phyloP scores from a whole-genome alignment of 23 red algal species.

The Gracilaria domingensis region DNA sequence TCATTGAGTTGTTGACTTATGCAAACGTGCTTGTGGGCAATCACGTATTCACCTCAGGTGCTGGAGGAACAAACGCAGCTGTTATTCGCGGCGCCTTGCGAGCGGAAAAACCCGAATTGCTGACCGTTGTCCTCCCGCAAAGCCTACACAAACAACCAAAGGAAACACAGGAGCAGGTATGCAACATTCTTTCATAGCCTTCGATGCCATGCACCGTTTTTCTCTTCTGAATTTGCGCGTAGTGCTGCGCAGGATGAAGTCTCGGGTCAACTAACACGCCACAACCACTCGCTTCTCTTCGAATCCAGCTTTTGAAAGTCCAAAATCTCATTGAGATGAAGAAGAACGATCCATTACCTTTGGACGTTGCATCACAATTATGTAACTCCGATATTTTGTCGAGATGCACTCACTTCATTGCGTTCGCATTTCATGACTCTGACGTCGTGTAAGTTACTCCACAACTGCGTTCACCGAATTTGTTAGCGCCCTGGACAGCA shows the following conservation, averaged over 20 bases:
- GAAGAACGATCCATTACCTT: conserved; percentile 94
- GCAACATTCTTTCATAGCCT: not conserved
- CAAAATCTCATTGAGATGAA: conserved; percentile 95
- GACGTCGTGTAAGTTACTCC: conserved; percentile 92
- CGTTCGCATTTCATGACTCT: conserved; percentile 99
- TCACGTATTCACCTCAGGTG: conserved; percentile 98
- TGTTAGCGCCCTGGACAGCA: not conserved
- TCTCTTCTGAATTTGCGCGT: not conserved
- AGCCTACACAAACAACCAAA: conserved; percentile 84
- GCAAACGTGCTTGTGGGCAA: conserved; percentile 98
- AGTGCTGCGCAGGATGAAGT: not conserved
- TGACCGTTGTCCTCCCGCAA: conserved; percentile 97
- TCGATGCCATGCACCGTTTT: not conserved
- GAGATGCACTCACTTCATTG: conserved; percentile 92
- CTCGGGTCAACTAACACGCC: not conserved
- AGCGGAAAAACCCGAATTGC: conserved; percentile 95
- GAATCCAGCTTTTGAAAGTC: conserved; percentile 80
- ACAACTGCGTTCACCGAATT: not conserved
- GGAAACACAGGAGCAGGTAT: conserved; percentile 89
- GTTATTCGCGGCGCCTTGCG: conserved; percentile 97
- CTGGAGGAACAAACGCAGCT: conserved; percentile 93
- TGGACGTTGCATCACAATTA: conserved; percentile 87
- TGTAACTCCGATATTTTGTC: conserved; percentile 99
- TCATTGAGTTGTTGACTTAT: conserved; percentile 98
- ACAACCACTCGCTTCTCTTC: not conserved